phyloP scores from a whole-genome alignment of 1,284 basidiomycete genomes.

The Megacollybia platyphylla region DNA sequence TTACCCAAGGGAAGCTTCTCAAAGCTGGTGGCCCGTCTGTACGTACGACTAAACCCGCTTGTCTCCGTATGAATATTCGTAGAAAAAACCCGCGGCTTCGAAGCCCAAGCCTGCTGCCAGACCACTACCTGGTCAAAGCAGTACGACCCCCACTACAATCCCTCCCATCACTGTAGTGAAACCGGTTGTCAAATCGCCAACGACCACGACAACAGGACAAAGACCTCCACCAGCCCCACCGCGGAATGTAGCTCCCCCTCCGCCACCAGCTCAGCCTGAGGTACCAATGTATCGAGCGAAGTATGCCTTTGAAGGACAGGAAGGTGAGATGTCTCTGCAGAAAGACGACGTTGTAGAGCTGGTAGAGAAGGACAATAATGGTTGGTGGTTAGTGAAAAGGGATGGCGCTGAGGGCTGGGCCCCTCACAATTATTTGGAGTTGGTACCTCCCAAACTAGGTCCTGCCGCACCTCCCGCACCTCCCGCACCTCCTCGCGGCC shows the following conservation, averaged over 20 bases:
- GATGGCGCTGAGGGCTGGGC: conserved; percentile 84
- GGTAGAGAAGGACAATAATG: conserved; percentile 87
- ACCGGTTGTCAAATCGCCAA: conserved; percentile 11
- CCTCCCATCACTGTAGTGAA: conserved; percentile 30
- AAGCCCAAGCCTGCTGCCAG: conserved; percentile 45
- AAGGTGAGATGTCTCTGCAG: conserved; percentile 81
- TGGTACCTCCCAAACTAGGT: conserved; percentile 49
- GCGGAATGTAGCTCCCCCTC: conserved; percentile 27
- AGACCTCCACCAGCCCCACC: conserved; percentile 15
- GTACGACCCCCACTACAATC: conserved; percentile 13
- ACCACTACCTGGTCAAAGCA: conserved; percentile 42
- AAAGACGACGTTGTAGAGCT: conserved; percentile 93
- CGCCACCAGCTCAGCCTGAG: conserved; percentile 54
- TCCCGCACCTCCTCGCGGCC: conserved; percentile 51
- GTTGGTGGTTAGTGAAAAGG: conserved; percentile 96
- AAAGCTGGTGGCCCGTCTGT: conserved; percentile 63
- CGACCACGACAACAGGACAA: conserved; percentile 7
- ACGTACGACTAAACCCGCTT: conserved; percentile 18
- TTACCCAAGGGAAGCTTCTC: conserved; percentile 77
- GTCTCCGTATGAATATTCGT: background rate
- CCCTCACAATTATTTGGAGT: conserved; percentile 87
- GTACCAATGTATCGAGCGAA: conserved; percentile 77
- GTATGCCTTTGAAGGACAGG: conserved; percentile 82
- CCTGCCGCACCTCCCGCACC: conserved; percentile 64
- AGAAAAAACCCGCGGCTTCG: conserved; percentile 36